Conservation (phyloP, 352 stramenopile genomes). For the Globisporangium sylvaticum region DNA sequence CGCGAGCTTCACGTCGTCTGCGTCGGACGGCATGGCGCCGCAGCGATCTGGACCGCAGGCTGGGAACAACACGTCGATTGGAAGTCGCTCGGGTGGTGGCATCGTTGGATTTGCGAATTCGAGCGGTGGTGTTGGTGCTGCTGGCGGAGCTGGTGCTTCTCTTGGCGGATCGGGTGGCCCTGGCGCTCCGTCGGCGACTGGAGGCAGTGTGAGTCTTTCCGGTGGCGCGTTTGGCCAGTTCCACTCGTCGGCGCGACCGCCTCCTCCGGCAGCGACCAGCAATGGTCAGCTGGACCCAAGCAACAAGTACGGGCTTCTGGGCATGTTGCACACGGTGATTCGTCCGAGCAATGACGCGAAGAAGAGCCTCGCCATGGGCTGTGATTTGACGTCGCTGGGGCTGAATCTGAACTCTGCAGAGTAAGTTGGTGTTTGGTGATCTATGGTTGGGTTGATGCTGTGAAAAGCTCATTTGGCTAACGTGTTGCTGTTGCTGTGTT, state of each 20-base stretch:
- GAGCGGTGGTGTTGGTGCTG: neutral
- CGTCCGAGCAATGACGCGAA: conserved; percentile 59
- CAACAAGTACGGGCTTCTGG: conserved; percentile 76
- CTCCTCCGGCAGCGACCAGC: conserved; percentile 12
- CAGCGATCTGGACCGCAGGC: conserved; percentile 35
- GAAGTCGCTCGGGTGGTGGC: conserved; percentile 28
- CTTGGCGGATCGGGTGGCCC: conserved; percentile 2
- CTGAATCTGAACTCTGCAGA: conserved; percentile 85
- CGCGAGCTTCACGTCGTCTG: conserved; percentile 66
- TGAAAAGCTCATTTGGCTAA: neutral
- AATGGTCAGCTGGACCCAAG: conserved; percentile 59
- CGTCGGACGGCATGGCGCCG: conserved; percentile 55
- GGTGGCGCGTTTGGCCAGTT: conserved; percentile 62
- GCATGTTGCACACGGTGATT: conserved; percentile 81
- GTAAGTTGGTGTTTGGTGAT: conserved; percentile 25
- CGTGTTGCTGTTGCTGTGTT: neutral
- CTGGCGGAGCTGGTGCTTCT: neutral
- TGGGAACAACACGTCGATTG: conserved; percentile 55
- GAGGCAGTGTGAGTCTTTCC: conserved; percentile 43
- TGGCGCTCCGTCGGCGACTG: conserved; percentile 18
- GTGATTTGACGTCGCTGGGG: conserved; percentile 76
- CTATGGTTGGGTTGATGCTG: neutral
- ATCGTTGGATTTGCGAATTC: neutral
- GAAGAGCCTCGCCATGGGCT: conserved; percentile 75
- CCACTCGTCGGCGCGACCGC: conserved; percentile 23